Percentiles rank a stretch among this genome's conserved stretches.
These are phyloP conservation scores for Eucalyptus polyanthemos DNA, from an alignment of 345 rosid genomes.

Conservation along the genomic window DNA sequence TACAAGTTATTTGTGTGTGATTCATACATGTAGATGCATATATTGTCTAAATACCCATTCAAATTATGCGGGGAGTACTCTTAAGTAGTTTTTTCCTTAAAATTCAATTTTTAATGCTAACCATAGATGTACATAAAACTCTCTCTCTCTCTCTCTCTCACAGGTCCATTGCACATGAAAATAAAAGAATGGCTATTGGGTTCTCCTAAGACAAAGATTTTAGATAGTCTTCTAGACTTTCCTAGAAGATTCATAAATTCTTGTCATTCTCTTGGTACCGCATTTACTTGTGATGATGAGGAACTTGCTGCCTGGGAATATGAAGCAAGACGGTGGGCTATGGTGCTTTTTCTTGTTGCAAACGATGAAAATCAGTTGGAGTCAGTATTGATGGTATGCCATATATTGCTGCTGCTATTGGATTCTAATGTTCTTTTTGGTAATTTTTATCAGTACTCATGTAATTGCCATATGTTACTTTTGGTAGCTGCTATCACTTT, in stretches of 20 bases:
- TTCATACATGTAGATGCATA: neutral
- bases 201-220: conserved; percentile 14
- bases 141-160: neutral
- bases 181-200: conserved; percentile 64
- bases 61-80: neutral
- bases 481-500: neutral
- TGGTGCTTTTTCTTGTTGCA: conserved; percentile 46
- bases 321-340: conserved; percentile 79
- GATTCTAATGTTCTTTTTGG: neutral
- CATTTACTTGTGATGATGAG: conserved; percentile 54
- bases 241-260: conserved; percentile 31
- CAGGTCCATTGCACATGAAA: conserved; percentile 23
- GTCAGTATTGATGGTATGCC: conserved; percentile 47
- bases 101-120: neutral
- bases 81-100: neutral
- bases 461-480: neutral
- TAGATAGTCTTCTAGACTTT: conserved; percentile 46
- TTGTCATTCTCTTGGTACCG: conserved; percentile 7
- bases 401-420: neutral
- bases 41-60: neutral
- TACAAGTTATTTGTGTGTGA: neutral
- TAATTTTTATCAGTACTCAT: neutral
- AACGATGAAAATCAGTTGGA: conserved; percentile 33
- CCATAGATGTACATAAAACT: neutral
- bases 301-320: conserved; percentile 83